Evolutionary conservation across 1,284 basidiomycete genomes (phyloP), one percentile per base, ranked within the genome.

Genomic region (Puccinia horiana): DNA sequence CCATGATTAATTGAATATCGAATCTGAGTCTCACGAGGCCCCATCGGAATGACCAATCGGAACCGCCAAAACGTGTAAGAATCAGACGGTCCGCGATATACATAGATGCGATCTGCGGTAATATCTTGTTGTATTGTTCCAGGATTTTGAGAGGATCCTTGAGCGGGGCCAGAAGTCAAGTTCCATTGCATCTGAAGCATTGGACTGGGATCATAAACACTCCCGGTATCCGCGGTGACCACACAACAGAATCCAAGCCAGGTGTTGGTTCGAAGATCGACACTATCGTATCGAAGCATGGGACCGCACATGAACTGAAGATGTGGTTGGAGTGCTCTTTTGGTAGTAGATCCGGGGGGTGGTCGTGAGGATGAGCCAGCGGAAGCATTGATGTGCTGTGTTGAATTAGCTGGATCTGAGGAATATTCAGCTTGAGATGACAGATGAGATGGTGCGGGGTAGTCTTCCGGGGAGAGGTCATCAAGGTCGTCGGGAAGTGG

Each of bases 241-340:
- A n/a, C 42, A 67, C 20, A 65, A 29, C 20, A 76, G 65, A 76
- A 91, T 92, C 88, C 56, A 37, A 61, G 29, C 95, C 96, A 84
- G 92, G 90, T 93, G 94, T 98, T 42, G 94, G 88, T 20, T 61
- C 91, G 87, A 81, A 91, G 88, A 83, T 93, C 92, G 37, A 94
- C 91, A 0, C 94, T 97, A 87, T 98, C 96, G 87, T 96, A 98
- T 83, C 92, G 91, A 83, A 99, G 88, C 58, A 98, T 89, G 16
- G 96, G 96, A 0, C 95, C 95, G 78, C 88, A 88, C 86, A 87
- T 87, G 76, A 42, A 84, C 76, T 82, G 23, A n/a, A 75, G 61
- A 54, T 61, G 80, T 20, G 80, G 80, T 11, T 65, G 18, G 42
- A 81, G 70, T 26, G 79, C 54, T 58, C 79, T 29, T 23, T 73